Conservation (phyloP, 2,329 filamentous ascomycete genomes). For the Fusarium sp. region DNA sequence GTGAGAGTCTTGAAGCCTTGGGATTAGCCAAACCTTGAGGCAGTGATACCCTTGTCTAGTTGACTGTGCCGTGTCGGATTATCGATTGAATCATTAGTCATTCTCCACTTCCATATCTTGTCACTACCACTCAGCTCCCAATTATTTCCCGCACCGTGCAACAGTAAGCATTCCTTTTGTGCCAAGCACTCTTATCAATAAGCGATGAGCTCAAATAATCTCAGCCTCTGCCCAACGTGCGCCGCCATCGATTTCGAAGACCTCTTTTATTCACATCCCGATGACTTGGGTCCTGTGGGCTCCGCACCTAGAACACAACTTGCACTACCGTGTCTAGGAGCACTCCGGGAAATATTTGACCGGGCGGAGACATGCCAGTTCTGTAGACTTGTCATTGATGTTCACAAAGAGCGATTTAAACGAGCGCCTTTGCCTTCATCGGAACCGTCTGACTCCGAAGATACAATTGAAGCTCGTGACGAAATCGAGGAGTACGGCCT, state of each 20-base stretch:
- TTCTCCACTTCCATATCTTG: neutral
- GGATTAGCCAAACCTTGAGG: too few relatives aligned
- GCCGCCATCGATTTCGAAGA: slow-evolving; percentile 6
- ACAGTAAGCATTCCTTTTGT: neutral
- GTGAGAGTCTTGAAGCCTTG: neutral
- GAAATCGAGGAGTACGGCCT: slow-evolving; percentile 17
- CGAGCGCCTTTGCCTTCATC: neutral
- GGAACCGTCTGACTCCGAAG: neutral
- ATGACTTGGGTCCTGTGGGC: accelerated
- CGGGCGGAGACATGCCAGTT: slow-evolving; percentile 5
- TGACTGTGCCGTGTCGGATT: neutral
- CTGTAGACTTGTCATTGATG: slow-evolving; percentile 15
- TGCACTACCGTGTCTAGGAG: slow-evolving; percentile 3
- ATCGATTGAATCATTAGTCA: neutral
- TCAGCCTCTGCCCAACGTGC: neutral
- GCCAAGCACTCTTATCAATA: neutral
- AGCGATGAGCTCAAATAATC: neutral
- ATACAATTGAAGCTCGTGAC: neutral
- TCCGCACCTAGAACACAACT: neutral
- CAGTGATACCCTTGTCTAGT: neutral
- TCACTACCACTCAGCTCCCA: neutral
- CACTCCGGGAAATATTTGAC: slow-evolving; percentile 5
- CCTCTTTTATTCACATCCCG: neutral
- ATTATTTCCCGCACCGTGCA: slow-evolving; percentile 5
- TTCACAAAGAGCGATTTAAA: slow-evolving; percentile 9